These are phyloP conservation scores for Pythium rishiriense DNA, from an alignment of 352 stramenopile genomes.

Conservation along the genomic window DNA sequence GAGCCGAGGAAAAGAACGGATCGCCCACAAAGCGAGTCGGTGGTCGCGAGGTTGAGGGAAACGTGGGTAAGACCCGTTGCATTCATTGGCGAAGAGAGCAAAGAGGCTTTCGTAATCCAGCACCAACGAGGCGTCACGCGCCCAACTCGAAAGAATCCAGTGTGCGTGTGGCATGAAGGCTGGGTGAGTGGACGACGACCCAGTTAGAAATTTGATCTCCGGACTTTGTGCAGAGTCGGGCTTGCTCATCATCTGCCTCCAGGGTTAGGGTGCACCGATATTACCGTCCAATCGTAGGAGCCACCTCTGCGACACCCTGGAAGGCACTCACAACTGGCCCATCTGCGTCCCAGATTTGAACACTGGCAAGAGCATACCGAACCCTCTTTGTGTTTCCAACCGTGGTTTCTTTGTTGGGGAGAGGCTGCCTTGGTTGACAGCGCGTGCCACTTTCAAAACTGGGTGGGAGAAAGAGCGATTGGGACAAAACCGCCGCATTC, in stretches of 20 bases:
- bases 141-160: constrained; percentile 19
- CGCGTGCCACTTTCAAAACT: constrained; percentile 16
- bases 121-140: constrained; percentile 13
- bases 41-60: too few species aligned
- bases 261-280: constrained; percentile 6
- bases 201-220: constrained; percentile 14
- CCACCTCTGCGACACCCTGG: constrained; percentile 19
- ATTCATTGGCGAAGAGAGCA: background rate
- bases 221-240: constrained; percentile 12
- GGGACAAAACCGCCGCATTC: constrained; percentile 3
- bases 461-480: constrained; percentile 9
- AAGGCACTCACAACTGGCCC: constrained; percentile 6
- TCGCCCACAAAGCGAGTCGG: background rate
- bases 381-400: background rate
- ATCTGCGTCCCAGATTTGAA: constrained; percentile 14
- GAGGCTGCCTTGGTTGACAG: background rate
- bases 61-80: background rate
- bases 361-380: background rate
- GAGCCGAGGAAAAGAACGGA: background rate
- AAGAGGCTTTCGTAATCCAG: constrained; percentile 12
- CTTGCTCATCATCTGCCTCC: constrained; percentile 18
- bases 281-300: constrained; percentile 20
- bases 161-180: constrained; percentile 2
- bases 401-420: background rate
- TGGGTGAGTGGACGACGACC: constrained; percentile 14